Evolutionary conservation across 2,329 filamentous ascomycete genomes (phyloP).

Genomic region (Capronia epimyces): DNA sequence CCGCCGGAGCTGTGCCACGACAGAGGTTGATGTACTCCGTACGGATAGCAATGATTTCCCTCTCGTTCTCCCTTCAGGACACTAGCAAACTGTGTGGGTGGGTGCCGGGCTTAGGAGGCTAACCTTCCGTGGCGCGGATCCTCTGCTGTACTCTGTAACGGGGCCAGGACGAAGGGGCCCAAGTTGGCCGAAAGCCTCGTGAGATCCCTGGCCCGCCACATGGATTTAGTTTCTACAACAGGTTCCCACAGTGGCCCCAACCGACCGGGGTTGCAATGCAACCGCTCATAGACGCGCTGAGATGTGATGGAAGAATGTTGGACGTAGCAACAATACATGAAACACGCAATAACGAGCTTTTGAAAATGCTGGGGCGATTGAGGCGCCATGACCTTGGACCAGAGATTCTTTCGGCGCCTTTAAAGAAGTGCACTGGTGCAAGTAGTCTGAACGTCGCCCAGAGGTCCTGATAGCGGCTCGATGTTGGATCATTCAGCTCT

Average conservation of each 20-base stretch:
- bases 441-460: too few relatives aligned
- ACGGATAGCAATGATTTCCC: too few relatives aligned
- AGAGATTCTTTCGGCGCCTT: background rate
- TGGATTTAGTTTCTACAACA: constrained; percentile 11
- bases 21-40: too few relatives aligned
- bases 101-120: background rate
- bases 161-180: background rate
- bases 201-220: constrained; percentile 12
- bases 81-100: background rate
- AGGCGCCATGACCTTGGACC: constrained; percentile 1
- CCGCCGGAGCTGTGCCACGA: too few relatives aligned
- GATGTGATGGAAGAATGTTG: background rate
- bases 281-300: background rate
- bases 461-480: too few relatives aligned
- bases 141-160: too few relatives aligned
- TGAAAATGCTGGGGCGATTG: constrained; percentile 4
- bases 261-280: constrained; percentile 9
- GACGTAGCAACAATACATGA: background rate
- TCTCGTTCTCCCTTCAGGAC: background rate
- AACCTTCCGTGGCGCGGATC: background rate
- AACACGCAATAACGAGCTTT: constrained; percentile 9
- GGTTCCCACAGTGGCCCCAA: constrained; percentile 1
- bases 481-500: too few relatives aligned
- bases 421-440: too few relatives aligned
- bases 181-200: background rate